Conservation (phyloP, 1,284 basidiomycete species). For the Tylopilus sp. region DNA sequence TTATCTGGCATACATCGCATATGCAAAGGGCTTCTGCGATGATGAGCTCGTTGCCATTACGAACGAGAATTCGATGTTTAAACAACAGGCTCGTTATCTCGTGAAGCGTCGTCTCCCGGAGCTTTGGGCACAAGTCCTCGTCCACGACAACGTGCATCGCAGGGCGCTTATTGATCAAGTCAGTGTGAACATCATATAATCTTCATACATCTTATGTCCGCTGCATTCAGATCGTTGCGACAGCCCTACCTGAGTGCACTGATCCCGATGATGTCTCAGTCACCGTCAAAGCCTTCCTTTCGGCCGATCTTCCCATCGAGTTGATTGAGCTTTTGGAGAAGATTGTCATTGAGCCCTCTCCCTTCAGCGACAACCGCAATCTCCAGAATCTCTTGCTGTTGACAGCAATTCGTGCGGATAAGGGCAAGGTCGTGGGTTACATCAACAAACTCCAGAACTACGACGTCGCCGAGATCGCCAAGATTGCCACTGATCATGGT, state of each 20-base stretch:
- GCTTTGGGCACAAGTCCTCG: conserved; percentile 94
- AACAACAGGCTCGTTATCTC: conserved; percentile 97
- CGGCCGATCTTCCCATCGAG: conserved; percentile 95
- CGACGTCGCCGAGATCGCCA: conserved; percentile 91
- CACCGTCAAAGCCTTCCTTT: conserved; percentile 98
- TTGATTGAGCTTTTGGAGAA: conserved; percentile 98
- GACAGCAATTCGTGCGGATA: conserved; percentile 96
- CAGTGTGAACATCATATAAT: conserved; percentile 10
- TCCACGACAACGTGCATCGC: conserved; percentile 86
- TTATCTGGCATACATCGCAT: conserved; percentile 98
- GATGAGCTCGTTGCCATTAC: conserved; percentile 97
- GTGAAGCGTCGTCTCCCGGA: conserved; percentile 95
- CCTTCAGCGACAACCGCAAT: conserved; percentile 96
- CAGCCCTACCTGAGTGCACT: conserved; percentile 94
- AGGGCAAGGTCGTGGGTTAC: conserved; percentile 97
- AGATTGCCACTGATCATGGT: conserved; percentile 95
- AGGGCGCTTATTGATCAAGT: conserved; percentile 95
- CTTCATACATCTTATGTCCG: background rate
- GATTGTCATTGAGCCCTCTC: conserved; percentile 95
- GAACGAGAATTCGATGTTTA: conserved; percentile 99
- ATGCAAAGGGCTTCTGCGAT: conserved; percentile 98
- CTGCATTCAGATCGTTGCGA: conserved; percentile 73
- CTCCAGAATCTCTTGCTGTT: conserved; percentile 92
- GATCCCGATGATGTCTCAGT: conserved; percentile 98
- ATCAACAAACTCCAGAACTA: conserved; percentile 98